Percentiles rank a stretch among this genome's conserved stretches.
Conservation (phyloP, 2,329 filamentous ascomycete species). For the Sarocladium oryzae region DNA sequence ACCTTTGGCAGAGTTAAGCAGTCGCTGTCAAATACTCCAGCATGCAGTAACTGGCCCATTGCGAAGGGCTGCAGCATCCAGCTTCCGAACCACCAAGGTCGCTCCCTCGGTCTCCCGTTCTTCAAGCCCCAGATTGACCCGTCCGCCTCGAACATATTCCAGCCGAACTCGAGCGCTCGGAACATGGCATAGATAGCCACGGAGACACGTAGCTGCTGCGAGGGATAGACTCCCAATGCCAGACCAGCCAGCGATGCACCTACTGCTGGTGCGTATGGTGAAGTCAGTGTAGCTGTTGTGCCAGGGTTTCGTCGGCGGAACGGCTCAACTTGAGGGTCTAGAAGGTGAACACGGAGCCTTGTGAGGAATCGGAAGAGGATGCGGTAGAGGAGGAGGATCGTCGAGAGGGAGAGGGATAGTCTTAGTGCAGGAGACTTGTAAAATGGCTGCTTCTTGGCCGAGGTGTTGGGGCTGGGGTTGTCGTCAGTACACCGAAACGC, state of each 20-base stretch:
- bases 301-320: slow-evolving; percentile 80
- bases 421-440: slow-evolving; percentile 65
- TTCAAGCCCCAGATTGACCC: slow-evolving; percentile 56
- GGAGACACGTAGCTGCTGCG: slow-evolving; percentile 62
- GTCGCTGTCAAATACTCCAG: slow-evolving; percentile 70
- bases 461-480: slow-evolving; percentile 18
- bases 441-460: slow-evolving; percentile 43
- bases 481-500: background rate
- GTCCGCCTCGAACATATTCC: slow-evolving; percentile 74
- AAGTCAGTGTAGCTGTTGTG: slow-evolving; percentile 69
- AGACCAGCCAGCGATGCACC: slow-evolving; percentile 84
- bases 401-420: slow-evolving; percentile 74
- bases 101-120: slow-evolving; percentile 48
- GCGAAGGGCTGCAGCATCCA: slow-evolving; percentile 75
- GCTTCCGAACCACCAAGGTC: slow-evolving; percentile 78
- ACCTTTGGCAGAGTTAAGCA: slow-evolving; percentile 53
- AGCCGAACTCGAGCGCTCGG: slow-evolving; percentile 76
- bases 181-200: slow-evolving; percentile 78
- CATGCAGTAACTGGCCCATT: slow-evolving; percentile 69
- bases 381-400: slow-evolving; percentile 82
- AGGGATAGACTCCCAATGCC: slow-evolving; percentile 68
- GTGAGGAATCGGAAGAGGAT: slow-evolving; percentile 86
- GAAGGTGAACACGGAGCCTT: slow-evolving; percentile 69
- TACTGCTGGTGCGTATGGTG: slow-evolving; percentile 73
- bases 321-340: slow-evolving; percentile 70